These are phyloP conservation scores for Teunomyces aglyptinius DNA, from an alignment of 805 yeast genomes.

Conservation along the genomic window DNA sequence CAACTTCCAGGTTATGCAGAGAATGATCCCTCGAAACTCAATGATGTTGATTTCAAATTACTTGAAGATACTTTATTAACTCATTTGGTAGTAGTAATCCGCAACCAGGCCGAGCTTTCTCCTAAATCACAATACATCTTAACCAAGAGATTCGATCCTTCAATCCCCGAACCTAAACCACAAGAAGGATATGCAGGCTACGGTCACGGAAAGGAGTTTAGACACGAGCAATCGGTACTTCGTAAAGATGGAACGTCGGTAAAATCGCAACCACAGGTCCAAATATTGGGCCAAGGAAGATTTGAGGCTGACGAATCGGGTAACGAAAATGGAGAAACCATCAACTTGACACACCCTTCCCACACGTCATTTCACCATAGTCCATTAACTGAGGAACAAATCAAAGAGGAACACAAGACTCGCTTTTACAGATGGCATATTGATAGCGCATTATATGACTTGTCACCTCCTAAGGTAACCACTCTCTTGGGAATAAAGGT, in stretches of 20 bases:
- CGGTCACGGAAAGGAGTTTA: slow-evolving; percentile 78
- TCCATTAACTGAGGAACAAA: slow-evolving; percentile 61
- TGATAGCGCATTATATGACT: slow-evolving; percentile 82
- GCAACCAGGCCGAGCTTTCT: slow-evolving; percentile 61
- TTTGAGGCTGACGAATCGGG: slow-evolving; percentile 56
- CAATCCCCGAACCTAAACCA: slow-evolving; percentile 43
- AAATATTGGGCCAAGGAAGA: slow-evolving; percentile 80
- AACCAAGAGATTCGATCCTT: slow-evolving; percentile 77
- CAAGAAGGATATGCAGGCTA: slow-evolving; percentile 50
- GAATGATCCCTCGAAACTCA: slow-evolving; percentile 69
- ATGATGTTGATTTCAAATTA: slow-evolving; percentile 60
- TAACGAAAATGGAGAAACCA: slow-evolving; percentile 58
- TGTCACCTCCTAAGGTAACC: slow-evolving; percentile 84
- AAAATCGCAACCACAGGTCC: slow-evolving; percentile 84
- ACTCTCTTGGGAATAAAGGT: slow-evolving; percentile 81
- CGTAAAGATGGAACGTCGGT: slow-evolving; percentile 79
- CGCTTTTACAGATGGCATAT: slow-evolving; percentile 93
- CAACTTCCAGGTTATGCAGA: slow-evolving; percentile 60
- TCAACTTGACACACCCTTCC: slow-evolving; percentile 75
- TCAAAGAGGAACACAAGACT: slow-evolving; percentile 59
- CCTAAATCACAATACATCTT: slow-evolving; percentile 76
- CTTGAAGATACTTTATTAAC: slow-evolving; percentile 65
- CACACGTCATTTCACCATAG: slow-evolving; percentile 78
- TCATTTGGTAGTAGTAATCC: slow-evolving; percentile 72
- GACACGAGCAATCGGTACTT: slow-evolving; percentile 57